These are phyloP conservation scores for Calocybe cyanea DNA, from an alignment of 768 basidiomycete genomes.

Conservation along the genomic window DNA sequence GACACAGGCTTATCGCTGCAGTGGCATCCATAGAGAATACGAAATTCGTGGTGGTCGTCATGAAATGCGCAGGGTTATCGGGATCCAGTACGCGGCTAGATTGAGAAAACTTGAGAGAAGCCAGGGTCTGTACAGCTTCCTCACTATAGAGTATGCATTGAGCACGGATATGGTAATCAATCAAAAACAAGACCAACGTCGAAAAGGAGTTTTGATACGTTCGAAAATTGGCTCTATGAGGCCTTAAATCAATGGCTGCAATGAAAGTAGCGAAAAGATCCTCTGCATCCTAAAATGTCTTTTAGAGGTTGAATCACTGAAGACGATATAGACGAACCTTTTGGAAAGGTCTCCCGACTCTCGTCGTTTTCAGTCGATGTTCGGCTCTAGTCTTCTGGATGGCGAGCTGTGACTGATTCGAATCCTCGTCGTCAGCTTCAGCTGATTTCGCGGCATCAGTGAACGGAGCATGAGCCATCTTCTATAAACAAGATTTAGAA, in stretches of 20 bases:
- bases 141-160: constrained; percentile 3
- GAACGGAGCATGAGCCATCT: constrained; percentile 2
- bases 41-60: constrained; percentile 15
- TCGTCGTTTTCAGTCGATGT: constrained; percentile 11
- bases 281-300: constrained; percentile 6
- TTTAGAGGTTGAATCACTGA: not conserved
- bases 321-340: constrained; percentile 3
- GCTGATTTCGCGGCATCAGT: constrained; percentile 3
- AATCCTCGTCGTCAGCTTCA: constrained; percentile 1
- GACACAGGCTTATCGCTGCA: constrained; percentile 13
- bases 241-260: constrained; percentile 11
- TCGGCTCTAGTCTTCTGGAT: not conserved
- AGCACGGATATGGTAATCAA: not conserved
- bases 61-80: constrained; percentile 4
- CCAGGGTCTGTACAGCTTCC: constrained; percentile 11
- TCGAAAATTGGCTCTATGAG: constrained; percentile 10
- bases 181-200: constrained; percentile 7
- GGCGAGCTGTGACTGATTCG: too few species aligned
- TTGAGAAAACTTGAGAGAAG: constrained; percentile 13
- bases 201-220: constrained; percentile 12
- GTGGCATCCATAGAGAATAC: constrained; percentile 12
- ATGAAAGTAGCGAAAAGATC: constrained; percentile 15
- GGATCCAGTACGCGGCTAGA: constrained; percentile 12
- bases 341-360: constrained; percentile 12
- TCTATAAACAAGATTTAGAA: not conserved